phyloP scores from a whole-genome alignment of 305 asterid genomes.

The Fraxinus floribunda region DNA sequence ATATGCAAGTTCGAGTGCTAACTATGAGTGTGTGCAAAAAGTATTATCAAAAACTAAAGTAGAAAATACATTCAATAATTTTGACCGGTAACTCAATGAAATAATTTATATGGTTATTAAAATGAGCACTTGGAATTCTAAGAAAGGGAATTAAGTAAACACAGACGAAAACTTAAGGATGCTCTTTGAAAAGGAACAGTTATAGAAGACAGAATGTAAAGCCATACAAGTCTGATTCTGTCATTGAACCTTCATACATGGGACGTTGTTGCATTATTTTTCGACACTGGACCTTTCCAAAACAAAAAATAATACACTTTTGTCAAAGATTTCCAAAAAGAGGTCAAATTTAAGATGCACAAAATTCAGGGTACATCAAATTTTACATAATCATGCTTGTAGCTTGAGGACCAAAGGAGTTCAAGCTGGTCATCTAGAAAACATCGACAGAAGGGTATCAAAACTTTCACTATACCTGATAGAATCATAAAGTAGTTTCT shows the following conservation, averaged over 20 bases:
- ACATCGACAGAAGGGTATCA: not conserved
- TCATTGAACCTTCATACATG: too few species aligned
- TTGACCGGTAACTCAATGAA: too few species aligned
- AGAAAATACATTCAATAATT: too few species aligned
- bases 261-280: too few species aligned
- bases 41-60: too few species aligned
- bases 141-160: conserved; percentile 4
- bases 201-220: not conserved
- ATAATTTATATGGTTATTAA: too few species aligned
- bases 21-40: too few species aligned
- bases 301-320: too few species aligned
- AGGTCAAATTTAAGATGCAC: not conserved
- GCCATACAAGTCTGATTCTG: too few species aligned
- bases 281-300: too few species aligned
- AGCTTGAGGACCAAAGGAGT: conserved; percentile 4
- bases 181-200: not conserved
- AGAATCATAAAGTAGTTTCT: not conserved
- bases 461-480: too few species aligned
- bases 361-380: conserved; percentile 10
- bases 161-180: not conserved
- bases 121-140: not conserved
- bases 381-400: not conserved
- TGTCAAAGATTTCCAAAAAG: not conserved
- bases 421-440: conserved; percentile 5
- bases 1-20: too few species aligned